Percentiles rank a stretch among this genome's conserved stretches.
These are phyloP conservation scores for Fusarium miscanthi DNA, from an alignment of 2,329 filamentous ascomycete species.

Conservation along the genomic window DNA sequence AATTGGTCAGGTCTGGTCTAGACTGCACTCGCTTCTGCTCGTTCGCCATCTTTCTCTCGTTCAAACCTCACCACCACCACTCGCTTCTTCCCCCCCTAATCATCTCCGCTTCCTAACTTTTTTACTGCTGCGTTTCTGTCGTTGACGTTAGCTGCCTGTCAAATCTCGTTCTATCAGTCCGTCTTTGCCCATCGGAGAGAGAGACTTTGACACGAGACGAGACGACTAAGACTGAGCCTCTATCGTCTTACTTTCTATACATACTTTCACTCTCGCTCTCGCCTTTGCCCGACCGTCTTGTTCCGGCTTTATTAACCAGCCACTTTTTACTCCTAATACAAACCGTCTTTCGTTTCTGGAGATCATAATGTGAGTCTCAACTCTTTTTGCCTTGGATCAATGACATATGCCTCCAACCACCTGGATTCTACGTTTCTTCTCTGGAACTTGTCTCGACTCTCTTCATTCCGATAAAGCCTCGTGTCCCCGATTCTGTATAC, in stretches of 20 bases:
- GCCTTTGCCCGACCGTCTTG: conserved; percentile 38
- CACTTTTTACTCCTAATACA: conserved; percentile 44
- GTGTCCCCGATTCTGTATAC: conserved; percentile 22
- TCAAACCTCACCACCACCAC: conserved; percentile 44
- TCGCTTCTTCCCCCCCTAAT: conserved; percentile 39
- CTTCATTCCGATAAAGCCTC: conserved; percentile 36
- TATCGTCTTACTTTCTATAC: conserved; percentile 16
- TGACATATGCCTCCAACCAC: conserved; percentile 49
- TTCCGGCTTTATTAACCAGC: conserved; percentile 39
- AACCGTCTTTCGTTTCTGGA: conserved; percentile 43
- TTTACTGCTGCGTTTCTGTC: conserved; percentile 38
- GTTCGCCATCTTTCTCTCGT: conserved; percentile 35
- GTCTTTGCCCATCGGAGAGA: conserved; percentile 11
- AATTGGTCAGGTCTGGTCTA: background rate
- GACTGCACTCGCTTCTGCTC: conserved; percentile 24
- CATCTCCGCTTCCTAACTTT: conserved; percentile 23
- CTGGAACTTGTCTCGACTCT: conserved; percentile 17
- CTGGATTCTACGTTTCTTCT: conserved; percentile 30
- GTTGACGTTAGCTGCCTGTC: conserved; percentile 31
- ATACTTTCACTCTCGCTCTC: conserved; percentile 37
- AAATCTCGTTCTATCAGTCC: conserved; percentile 14
- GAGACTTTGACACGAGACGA: conserved; percentile 2
- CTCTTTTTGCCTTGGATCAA: conserved; percentile 42
- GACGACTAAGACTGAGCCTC: background rate
- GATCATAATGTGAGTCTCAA: conserved; percentile 53